phyloP scores from a whole-genome alignment of 805 yeast genomes.

The Schwanniomyces polymorphus region DNA sequence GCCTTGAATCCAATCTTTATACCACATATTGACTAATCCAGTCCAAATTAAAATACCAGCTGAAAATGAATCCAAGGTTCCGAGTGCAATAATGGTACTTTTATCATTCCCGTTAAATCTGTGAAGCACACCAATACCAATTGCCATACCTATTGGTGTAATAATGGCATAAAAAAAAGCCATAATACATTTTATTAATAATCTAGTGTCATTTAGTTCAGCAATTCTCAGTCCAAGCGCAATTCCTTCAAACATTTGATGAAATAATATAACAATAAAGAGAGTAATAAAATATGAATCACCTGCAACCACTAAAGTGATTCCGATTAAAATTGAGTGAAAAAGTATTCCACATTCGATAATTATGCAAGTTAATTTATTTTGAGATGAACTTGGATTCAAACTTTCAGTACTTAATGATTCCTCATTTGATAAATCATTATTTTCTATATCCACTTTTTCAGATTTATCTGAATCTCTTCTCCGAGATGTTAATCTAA shows the following conservation, averaged over 20 bases:
- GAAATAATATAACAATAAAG: constrained; percentile 30
- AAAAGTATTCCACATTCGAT: constrained; percentile 30
- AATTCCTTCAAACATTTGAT: constrained; percentile 31
- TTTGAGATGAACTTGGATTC: neutral
- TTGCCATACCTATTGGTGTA: constrained; percentile 33
- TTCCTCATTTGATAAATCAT: neutral
- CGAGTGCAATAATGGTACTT: constrained; percentile 28
- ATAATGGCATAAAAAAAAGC: constrained; percentile 19
- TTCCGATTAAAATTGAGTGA: constrained; percentile 30
- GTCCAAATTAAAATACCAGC: constrained; percentile 34
- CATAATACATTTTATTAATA: constrained; percentile 15
- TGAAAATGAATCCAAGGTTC: constrained; percentile 32
- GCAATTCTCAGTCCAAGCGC: constrained; percentile 22
- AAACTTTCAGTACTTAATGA: neutral
- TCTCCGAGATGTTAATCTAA: constrained; percentile 6
- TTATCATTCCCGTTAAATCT: constrained; percentile 29
- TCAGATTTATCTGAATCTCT: constrained; percentile 9
- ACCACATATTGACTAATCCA: constrained; percentile 30
- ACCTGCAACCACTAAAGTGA: constrained; percentile 29
- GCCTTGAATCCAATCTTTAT: constrained; percentile 28
- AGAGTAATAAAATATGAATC: constrained; percentile 24
- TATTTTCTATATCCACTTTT: constrained; percentile 17
- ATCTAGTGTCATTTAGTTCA: constrained; percentile 26
- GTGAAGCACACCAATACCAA: constrained; percentile 26
- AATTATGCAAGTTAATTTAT: constrained; percentile 11